Conservation (phyloP, 2,329 filamentous ascomycete species). For the Fusarium pseudocircinatum region DNA sequence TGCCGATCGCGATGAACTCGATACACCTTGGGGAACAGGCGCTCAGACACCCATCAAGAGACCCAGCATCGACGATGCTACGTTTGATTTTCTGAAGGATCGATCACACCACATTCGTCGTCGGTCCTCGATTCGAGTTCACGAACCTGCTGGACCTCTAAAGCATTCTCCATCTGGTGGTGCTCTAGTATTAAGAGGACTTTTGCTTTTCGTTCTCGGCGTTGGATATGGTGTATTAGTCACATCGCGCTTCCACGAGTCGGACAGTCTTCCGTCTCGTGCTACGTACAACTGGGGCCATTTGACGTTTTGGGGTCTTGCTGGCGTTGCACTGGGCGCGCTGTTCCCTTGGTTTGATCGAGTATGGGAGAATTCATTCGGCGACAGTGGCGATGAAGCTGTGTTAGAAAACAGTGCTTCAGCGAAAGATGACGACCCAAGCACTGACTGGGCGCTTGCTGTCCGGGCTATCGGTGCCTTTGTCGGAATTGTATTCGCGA, state of each 20-base stretch:
- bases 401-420: slow-evolving; percentile 43
- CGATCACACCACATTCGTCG: slow-evolving; percentile 49
- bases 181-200: slow-evolving; percentile 65
- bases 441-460: slow-evolving; percentile 77
- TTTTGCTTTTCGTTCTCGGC: slow-evolving; percentile 80
- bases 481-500: slow-evolving; percentile 71
- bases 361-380: slow-evolving; percentile 70
- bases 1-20: slow-evolving; percentile 60
- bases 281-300: slow-evolving; percentile 71
- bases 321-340: slow-evolving; percentile 80
- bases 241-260: slow-evolving; percentile 74
- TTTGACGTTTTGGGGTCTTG: slow-evolving; percentile 81
- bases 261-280: slow-evolving; percentile 68
- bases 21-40: slow-evolving; percentile 82
- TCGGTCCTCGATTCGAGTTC: slow-evolving; percentile 48
- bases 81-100: slow-evolving; percentile 56
- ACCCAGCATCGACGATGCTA: slow-evolving; percentile 55
- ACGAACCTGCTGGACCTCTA: slow-evolving; percentile 37
- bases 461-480: slow-evolving; percentile 69
- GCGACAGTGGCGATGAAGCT: slow-evolving; percentile 47
- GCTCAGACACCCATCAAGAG: slow-evolving; percentile 71
- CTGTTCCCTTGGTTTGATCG: slow-evolving; percentile 86
- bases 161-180: slow-evolving; percentile 48
- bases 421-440: slow-evolving; percentile 49
- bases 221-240: slow-evolving; percentile 85